Evolutionary conservation across 2,329 filamentous ascomycete species (phyloP).

Genomic region (Colletotrichum cuscutae): DNA sequence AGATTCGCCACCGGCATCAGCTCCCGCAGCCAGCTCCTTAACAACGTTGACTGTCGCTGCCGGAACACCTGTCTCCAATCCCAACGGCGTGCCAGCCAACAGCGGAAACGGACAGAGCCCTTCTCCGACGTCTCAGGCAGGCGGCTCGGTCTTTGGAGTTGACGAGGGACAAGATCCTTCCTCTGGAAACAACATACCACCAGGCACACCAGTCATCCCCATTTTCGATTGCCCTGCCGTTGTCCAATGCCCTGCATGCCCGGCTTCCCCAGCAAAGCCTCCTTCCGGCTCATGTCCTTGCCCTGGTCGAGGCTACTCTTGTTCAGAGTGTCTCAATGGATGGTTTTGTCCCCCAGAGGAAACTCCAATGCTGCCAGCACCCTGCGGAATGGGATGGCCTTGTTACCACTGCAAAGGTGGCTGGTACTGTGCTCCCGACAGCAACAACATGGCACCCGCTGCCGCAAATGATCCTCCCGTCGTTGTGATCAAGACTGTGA

Average conservation of each 20-base stretch:
- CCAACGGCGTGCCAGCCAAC: background rate
- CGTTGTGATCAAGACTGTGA: conserved; percentile 18
- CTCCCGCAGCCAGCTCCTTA: background rate
- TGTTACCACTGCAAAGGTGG: conserved; percentile 44
- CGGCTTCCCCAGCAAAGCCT: conserved; percentile 12
- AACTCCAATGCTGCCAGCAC: conserved; percentile 42
- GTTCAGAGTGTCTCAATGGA: conserved; percentile 43
- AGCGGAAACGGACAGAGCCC: background rate
- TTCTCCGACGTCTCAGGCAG: background rate
- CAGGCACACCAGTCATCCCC: conserved; percentile 23
- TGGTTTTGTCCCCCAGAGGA: conserved; percentile 46
- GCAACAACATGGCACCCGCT: background rate
- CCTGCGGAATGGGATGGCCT: conserved; percentile 45
- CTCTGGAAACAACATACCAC: background rate
- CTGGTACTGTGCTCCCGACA: conserved; percentile 40
- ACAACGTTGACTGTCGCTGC: background rate
- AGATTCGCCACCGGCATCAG: background rate
- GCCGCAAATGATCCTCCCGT: background rate
- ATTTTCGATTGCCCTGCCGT: conserved; percentile 26
- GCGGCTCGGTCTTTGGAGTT: conserved; percentile 7
- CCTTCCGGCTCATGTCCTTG: conserved; percentile 34
- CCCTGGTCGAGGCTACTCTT: conserved; percentile 41
- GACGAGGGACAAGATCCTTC: background rate
- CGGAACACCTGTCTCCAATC: background rate
- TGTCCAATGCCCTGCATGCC: conserved; percentile 37